phyloP scores from a whole-genome alignment of 257 asterid genomes.

The Rehmannia glutinosa region DNA sequence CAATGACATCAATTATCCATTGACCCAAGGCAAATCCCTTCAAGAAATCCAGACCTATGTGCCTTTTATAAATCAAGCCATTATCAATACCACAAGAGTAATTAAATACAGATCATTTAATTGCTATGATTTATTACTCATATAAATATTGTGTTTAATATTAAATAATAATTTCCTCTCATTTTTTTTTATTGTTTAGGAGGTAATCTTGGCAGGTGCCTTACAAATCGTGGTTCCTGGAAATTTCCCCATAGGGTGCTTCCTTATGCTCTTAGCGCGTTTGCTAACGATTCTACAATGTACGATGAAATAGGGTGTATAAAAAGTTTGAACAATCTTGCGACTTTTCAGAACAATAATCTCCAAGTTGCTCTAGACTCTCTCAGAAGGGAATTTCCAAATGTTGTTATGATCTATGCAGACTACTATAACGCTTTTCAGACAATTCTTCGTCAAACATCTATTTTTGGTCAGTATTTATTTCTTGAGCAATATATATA shows the following conservation, averaged over 20 bases:
- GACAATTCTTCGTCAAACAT: neutral
- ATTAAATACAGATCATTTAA: neutral
- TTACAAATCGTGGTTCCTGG: conserved; percentile 16
- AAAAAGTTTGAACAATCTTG: conserved; percentile 1
- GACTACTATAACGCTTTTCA: conserved; percentile 11
- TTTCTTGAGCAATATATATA: no score
- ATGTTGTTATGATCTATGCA: neutral
- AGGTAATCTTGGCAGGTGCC: conserved; percentile 8
- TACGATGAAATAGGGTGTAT: conserved; percentile 21
- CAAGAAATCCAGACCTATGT: conserved; percentile 5
- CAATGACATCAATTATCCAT: conserved; percentile 19
- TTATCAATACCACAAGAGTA: conserved; percentile 26
- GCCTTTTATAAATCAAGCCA: conserved; percentile 11
- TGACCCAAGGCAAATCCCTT: neutral
- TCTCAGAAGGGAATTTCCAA: neutral
- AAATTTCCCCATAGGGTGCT: conserved; percentile 16
- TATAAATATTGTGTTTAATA: neutral
- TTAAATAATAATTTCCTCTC: neutral
- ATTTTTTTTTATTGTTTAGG: neutral
- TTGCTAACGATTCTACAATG: neutral
- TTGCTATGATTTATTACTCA: no score
- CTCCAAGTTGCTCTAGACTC: neutral
- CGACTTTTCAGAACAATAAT: neutral
- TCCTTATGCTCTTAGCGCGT: neutral
- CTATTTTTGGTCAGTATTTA: neutral